Conservation (phyloP, 2,329 filamentous ascomycete species). For the Fusarium sp. region DNA sequence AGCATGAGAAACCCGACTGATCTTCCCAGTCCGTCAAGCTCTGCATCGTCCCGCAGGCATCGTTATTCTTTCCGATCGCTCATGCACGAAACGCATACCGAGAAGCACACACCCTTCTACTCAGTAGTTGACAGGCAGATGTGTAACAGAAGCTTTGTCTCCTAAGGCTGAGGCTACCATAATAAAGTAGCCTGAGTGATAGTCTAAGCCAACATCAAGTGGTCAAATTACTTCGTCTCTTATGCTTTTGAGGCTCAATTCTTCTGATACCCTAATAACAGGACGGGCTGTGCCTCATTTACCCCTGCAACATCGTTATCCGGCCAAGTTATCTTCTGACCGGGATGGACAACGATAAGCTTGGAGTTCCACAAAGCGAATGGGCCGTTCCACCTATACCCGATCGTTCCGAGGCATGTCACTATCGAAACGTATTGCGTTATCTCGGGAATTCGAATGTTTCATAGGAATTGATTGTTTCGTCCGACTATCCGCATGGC, state of each 20-base stretch:
- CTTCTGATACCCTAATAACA: not conserved
- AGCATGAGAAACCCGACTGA: not conserved
- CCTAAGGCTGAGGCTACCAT: not conserved
- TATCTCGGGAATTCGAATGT: not conserved
- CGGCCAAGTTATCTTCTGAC: not conserved
- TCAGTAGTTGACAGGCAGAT: not conserved
- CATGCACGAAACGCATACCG: not conserved
- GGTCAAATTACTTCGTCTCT: not conserved
- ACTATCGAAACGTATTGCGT: not conserved
- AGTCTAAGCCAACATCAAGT: not conserved
- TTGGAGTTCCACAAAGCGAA: not conserved
- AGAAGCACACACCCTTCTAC: slow-evolving; percentile 10
- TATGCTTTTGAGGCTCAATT: not conserved
- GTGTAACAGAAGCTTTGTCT: not conserved
- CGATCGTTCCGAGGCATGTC: not conserved
- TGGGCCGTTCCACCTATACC: slow-evolving; percentile 2
- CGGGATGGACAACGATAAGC: slow-evolving; percentile 2
- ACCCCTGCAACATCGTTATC: not conserved
- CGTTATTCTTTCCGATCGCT: slow-evolving; percentile 1
- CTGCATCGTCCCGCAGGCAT: slow-evolving; percentile 10
- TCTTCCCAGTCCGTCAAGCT: not conserved
- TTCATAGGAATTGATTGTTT: slow-evolving; percentile 15
- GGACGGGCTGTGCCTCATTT: not conserved
- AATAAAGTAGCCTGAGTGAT: not conserved
- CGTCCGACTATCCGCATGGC: slow-evolving; percentile 1